Evolutionary conservation across 345 rosid species (phyloP).

Genomic region (Crucihimalaya himalaica): DNA sequence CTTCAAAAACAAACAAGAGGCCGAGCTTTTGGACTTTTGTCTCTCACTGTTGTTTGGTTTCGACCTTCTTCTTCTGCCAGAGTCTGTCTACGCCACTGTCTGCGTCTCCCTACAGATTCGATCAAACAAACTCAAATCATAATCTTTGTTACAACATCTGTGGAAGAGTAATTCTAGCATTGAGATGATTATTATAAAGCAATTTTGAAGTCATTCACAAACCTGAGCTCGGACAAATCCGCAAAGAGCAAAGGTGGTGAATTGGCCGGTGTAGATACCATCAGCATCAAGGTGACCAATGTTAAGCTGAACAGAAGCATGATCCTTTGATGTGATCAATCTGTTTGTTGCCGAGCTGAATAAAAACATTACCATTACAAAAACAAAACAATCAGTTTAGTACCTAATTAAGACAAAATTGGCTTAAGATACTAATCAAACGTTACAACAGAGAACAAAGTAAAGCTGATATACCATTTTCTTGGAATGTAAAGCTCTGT

Average conservation of each 20-base stretch:
- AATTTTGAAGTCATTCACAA: neutral
- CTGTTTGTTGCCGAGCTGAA: conserved; percentile 71
- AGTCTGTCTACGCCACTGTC: conserved; percentile 74
- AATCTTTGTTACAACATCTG: neutral
- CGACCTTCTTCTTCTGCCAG: conserved; percentile 50
- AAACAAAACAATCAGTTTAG: neutral
- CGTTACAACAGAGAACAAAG: neutral
- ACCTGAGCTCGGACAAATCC: conserved; percentile 80
- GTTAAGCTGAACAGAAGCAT: conserved; percentile 70
- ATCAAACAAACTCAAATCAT: neutral
- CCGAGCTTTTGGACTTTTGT: neutral
- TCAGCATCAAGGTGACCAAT: conserved; percentile 62
- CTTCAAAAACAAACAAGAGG: conserved; percentile 4
- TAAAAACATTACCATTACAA: conserved; percentile 8
- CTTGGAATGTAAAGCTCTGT: conserved; percentile 94
- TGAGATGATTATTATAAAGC: neutral
- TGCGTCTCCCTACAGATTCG: conserved; percentile 61
- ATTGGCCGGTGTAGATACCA: conserved; percentile 57
- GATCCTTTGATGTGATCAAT: conserved; percentile 73
- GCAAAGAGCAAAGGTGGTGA: conserved; percentile 63
- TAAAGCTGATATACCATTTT: conserved; percentile 55
- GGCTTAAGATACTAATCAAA: neutral
- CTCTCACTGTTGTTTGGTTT: conserved; percentile 32
- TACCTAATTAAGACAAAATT: neutral
- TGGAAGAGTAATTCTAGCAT: neutral